These are phyloP conservation scores for Debaryomyces singareniensis DNA, from an alignment of 1,139 yeast species.

Conservation along the genomic window DNA sequence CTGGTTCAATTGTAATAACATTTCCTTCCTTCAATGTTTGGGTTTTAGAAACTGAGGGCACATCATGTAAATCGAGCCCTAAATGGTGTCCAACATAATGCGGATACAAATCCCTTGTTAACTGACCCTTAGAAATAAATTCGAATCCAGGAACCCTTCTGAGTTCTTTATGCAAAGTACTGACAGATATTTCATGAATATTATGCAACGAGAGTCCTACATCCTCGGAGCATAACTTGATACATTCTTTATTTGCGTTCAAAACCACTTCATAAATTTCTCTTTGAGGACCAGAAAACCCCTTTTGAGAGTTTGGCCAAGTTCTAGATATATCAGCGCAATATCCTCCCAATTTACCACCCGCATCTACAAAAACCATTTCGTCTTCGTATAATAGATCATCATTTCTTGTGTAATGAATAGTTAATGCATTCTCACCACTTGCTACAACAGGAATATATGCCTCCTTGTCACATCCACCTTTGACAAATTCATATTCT, in stretches of 20 bases:
- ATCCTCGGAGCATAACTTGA: slow-evolving; percentile 54
- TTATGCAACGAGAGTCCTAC: slow-evolving; percentile 59
- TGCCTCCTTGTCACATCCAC: slow-evolving; percentile 87
- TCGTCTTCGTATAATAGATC: slow-evolving; percentile 71
- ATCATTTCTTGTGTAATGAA: slow-evolving; percentile 88
- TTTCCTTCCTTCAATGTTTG: slow-evolving; percentile 51
- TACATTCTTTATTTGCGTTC: slow-evolving; percentile 74
- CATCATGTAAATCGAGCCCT: slow-evolving; percentile 90
- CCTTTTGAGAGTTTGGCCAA: slow-evolving; percentile 77
- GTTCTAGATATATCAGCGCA: slow-evolving; percentile 94
- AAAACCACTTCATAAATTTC: slow-evolving; percentile 87
- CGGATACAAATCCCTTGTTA: slow-evolving; percentile 63
- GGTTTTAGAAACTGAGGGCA: slow-evolving; percentile 53
- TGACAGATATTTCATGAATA: slow-evolving; percentile 66
- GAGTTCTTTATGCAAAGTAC: slow-evolving; percentile 54
- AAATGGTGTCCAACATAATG: slow-evolving; percentile 95
- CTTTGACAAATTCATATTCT: slow-evolving; percentile 74
- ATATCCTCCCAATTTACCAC: slow-evolving; percentile 90
- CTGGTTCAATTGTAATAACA: slow-evolving; percentile 92
- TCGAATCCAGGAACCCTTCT: slow-evolving; percentile 63
- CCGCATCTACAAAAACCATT: slow-evolving; percentile 90
- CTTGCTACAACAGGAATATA: slow-evolving; percentile 97
- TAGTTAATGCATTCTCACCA: slow-evolving; percentile 78
- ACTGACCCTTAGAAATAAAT: slow-evolving; percentile 42
- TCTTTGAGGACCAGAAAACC: slow-evolving; percentile 69